Conservation (phyloP, 2,329 filamentous ascomycete species). For the Fusarium scirpi region DNA sequence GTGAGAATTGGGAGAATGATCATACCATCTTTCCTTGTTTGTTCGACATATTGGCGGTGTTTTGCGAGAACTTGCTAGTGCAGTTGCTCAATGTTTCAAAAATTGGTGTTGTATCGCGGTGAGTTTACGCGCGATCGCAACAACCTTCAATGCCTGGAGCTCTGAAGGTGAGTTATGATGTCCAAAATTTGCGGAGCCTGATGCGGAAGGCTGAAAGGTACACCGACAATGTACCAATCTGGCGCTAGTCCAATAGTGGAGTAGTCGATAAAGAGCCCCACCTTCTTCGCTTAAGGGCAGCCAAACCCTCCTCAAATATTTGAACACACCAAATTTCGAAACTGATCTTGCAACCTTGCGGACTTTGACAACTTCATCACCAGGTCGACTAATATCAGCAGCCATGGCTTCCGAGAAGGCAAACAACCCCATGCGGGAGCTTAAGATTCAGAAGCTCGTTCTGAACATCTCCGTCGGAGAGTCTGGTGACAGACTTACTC, state of each 20-base stretch:
- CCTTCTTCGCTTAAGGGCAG: conserved; percentile 53
- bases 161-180: conserved; percentile 56
- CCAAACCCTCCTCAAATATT: conserved; percentile 59
- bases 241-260: conserved; percentile 44
- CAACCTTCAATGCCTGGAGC: conserved; percentile 59
- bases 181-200: conserved; percentile 62
- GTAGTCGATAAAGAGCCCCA: conserved; percentile 32
- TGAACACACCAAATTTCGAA: conserved; percentile 51
- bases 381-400: conserved; percentile 54
- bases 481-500: conserved; percentile 99
- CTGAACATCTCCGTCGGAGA: conserved; percentile 99
- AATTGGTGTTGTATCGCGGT: conserved; percentile 56
- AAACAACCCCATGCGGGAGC: conserved; percentile 99
- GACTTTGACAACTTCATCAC: conserved; percentile 53
- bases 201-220: conserved; percentile 56
- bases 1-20: conserved; percentile 36
- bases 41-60: conserved; percentile 61
- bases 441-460: conserved; percentile 99
- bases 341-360: conserved; percentile 43
- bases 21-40: conserved; percentile 99
- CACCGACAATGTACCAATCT: conserved; percentile 48
- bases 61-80: conserved; percentile 48
- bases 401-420: conserved; percentile 79
- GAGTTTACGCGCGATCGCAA: conserved; percentile 55
- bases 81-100: conserved; percentile 56